These are phyloP conservation scores for Cutaneotrichosporon cavernicola DNA, from an alignment of 1,284 basidiomycete genomes.

Conservation along the genomic window DNA sequence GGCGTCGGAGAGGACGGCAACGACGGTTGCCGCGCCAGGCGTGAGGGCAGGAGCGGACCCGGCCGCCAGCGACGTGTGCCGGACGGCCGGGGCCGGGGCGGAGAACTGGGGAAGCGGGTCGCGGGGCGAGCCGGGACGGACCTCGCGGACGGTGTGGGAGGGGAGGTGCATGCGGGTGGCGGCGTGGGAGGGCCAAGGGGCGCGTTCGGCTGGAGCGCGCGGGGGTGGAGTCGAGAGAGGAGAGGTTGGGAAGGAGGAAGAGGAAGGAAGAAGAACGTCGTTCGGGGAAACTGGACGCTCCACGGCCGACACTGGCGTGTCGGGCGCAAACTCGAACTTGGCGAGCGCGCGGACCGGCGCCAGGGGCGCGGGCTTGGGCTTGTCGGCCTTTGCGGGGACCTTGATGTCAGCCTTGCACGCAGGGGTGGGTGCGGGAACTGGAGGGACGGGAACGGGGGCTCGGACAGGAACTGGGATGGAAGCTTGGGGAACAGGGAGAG, in stretches of 20 bases:
- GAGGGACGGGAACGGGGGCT: conserved; percentile 2
- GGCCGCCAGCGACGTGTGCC: conserved; percentile 7
- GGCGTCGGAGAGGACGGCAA: conserved; percentile 1
- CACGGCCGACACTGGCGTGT: not conserved
- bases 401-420: conserved; percentile 4
- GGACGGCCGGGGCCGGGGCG: conserved; percentile 5
- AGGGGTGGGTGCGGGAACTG: not conserved
- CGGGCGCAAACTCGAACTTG: conserved; percentile 10
- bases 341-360: not conserved
- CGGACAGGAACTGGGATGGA: not conserved
- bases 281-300: not conserved
- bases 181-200: conserved; percentile 8
- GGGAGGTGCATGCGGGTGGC: conserved; percentile 8
- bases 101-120: not conserved
- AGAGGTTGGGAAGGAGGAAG: not conserved
- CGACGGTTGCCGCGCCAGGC: not conserved
- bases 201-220: conserved; percentile 9
- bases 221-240: not conserved
- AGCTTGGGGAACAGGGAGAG: not conserved
- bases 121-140: conserved; percentile 7
- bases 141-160: conserved; percentile 4
- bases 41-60: not conserved
- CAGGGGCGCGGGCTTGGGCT: not conserved
- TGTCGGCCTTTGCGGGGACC: conserved; percentile 1
- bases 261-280: not conserved